These are phyloP conservation scores for Colletotrichum brevisporum DNA, from an alignment of 2,329 filamentous ascomycete genomes.

Conservation along the genomic window DNA sequence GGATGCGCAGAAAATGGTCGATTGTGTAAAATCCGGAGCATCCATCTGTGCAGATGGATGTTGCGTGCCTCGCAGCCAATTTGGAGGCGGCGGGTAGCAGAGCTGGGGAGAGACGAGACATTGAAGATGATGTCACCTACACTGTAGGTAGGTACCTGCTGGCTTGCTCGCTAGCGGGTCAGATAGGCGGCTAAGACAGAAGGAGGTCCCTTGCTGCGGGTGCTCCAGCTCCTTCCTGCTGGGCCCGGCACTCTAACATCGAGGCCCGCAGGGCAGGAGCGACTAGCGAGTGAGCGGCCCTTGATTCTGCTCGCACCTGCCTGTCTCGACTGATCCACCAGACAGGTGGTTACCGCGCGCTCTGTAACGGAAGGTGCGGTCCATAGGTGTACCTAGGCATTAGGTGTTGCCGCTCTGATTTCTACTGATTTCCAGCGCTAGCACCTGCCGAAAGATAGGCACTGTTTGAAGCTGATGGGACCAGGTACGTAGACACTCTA, in stretches of 20 bases:
- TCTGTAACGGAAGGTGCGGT: too few relatives aligned
- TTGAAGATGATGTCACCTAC: conserved; percentile 35
- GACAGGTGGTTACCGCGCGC: too few relatives aligned
- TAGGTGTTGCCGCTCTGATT: too few relatives aligned
- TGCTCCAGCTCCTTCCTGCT: conserved; percentile 18
- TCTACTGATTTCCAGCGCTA: too few relatives aligned
- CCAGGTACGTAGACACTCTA: too few relatives aligned
- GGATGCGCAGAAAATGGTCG: neutral
- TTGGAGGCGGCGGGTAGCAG: too few relatives aligned
- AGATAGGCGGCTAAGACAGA: conserved; percentile 28
- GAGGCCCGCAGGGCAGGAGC: neutral
- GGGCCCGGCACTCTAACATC: conserved; percentile 8
- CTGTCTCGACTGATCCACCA: neutral
- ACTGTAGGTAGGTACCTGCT: neutral
- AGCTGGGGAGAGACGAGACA: too few relatives aligned
- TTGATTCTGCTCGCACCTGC: neutral
- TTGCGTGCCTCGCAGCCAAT: too few relatives aligned
- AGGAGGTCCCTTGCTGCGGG: conserved; percentile 30
- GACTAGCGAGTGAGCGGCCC: neutral
- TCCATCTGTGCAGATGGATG: too few relatives aligned
- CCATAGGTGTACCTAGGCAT: too few relatives aligned
- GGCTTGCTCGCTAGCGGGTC: neutral
- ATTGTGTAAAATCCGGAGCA: neutral
- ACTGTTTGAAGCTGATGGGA: too few relatives aligned
- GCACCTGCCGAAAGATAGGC: too few relatives aligned